phyloP scores from a whole-genome alignment of 139 green algal genomes.

The Chlorella sorokiniana region DNA sequence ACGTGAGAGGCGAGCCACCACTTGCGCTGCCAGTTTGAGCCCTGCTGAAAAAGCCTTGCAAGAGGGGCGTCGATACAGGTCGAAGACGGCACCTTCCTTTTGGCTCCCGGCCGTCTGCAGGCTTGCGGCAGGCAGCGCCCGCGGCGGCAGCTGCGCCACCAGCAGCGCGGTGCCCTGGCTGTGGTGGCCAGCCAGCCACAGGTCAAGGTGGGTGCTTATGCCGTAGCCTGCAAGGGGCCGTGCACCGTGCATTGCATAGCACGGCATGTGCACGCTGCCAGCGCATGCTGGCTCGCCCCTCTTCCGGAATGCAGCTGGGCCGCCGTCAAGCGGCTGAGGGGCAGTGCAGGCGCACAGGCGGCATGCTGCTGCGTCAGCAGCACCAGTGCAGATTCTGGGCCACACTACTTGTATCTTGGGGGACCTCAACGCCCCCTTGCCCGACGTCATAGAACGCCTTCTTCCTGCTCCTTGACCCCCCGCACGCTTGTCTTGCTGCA shows the following conservation, averaged over 20 bases:
- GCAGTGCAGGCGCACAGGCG: too few relatives aligned
- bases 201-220: background rate
- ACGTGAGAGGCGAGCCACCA: background rate
- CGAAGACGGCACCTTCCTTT: background rate
- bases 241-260: background rate
- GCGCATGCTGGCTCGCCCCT: too few relatives aligned
- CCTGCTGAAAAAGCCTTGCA: too few relatives aligned
- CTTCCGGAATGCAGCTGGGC: too few relatives aligned
- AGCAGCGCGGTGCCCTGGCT: background rate
- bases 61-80: too few relatives aligned
- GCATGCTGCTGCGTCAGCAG: too few relatives aligned
- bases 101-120: background rate
- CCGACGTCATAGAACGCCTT: too few relatives aligned
- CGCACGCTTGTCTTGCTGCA: background rate
- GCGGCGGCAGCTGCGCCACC: constrained; percentile 4
- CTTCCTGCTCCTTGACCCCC: background rate
- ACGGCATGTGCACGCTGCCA: too few relatives aligned
- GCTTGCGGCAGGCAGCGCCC: background rate
- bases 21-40: background rate
- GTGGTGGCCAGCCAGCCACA: constrained; percentile 9
- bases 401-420: too few relatives aligned
- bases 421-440: background rate
- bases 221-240: background rate
- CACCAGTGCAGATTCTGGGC: too few relatives aligned
- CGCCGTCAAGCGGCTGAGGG: too few relatives aligned